Evolutionary conservation across 306 rosid species (phyloP), one percentile per base, ranked within the genome.

Genomic region (Cyclanthera cordifolia): DNA sequence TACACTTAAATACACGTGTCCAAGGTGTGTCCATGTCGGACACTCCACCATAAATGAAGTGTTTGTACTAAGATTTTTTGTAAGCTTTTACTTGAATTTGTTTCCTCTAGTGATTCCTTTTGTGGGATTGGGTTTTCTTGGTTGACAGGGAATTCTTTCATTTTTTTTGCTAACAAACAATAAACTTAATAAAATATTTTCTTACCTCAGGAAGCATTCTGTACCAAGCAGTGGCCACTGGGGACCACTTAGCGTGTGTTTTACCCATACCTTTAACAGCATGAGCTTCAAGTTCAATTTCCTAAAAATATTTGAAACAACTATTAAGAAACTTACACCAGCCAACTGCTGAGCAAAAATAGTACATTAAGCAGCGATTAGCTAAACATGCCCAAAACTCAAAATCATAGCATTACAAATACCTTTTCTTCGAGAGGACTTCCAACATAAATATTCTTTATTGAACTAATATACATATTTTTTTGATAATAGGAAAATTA

Each of bases 201-300:
- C 69, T 61, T 25, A 61, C 69, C 69, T 61, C 69, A 0, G 99
- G 99, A 75, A 93, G 96, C 99, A 93, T 93, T 77, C 87, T 79
- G 81, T 90, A 93, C 99, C 99, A 93, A 74, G 93, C 94, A 73
- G 99, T 90, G 48, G 88, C 87, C 81, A 90, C 99, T 0, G 99
- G 99, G 5, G 96, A 93, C 96, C 99, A 93, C 76, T 93, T 93
- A 76, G 99, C 95, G 69, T 93, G 99, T 50, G 88, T 86, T 86
- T 78, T 87, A 74, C 99, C 99, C 63, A 87, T 25, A 53, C 99
- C 99, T 85, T 93, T 93, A 58, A 93, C 96, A 64, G 95, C 99
- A 81, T 86, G 99, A 46, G 80, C 96, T 87, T 93, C 99, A 41
- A 93, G 85, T 80, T 93, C 99, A 66, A 93, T 90, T 83, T 86